Percentiles rank a stretch among this genome's conserved stretches.
These are phyloP conservation scores for Zygnema circumcarinatum DNA, from an alignment of 139 green algal genomes.

Conservation along the genomic window DNA sequence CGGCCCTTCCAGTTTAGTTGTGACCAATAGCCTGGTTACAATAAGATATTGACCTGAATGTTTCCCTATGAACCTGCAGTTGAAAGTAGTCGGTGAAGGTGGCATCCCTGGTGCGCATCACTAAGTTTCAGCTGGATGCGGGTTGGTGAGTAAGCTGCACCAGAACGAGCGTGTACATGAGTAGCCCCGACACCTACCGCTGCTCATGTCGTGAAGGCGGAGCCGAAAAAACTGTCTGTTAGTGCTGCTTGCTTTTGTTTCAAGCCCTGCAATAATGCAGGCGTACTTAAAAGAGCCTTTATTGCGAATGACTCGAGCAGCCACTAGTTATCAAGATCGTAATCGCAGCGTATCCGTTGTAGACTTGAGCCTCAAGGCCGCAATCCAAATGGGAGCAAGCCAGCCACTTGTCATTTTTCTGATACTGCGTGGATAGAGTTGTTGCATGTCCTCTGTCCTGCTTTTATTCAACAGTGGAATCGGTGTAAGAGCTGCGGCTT, in stretches of 20 bases:
- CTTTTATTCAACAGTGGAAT: too few relatives aligned
- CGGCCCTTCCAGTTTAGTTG: too few relatives aligned
- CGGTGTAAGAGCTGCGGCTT: neutral
- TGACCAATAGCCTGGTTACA: too few relatives aligned
- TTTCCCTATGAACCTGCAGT: constrained; percentile 27
- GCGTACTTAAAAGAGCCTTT: neutral
- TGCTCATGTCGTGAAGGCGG: neutral
- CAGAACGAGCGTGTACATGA: neutral
- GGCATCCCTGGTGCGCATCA: constrained; percentile 40
- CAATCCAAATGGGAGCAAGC: too few relatives aligned
- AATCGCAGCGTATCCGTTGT: too few relatives aligned
- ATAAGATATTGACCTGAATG: too few relatives aligned
- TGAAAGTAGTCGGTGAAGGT: constrained; percentile 44
- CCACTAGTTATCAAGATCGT: neutral
- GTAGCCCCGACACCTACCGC: neutral
- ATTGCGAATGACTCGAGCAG: neutral
- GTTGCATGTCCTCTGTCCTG: too few relatives aligned
- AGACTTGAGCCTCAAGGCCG: too few relatives aligned
- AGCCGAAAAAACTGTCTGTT: neutral
- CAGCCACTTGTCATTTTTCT: constrained; percentile 9
- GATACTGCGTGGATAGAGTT: neutral
- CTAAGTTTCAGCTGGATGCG: neutral
- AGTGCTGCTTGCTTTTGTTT: neutral
- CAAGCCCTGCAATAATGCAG: neutral
- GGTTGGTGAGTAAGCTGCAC: neutral